A percentile compares a stretch with the other conserved stretches of the same genome.
Evolutionary conservation across 169 alveolate species (phyloP).

Genomic region (Eimeria necatrix): DNA sequence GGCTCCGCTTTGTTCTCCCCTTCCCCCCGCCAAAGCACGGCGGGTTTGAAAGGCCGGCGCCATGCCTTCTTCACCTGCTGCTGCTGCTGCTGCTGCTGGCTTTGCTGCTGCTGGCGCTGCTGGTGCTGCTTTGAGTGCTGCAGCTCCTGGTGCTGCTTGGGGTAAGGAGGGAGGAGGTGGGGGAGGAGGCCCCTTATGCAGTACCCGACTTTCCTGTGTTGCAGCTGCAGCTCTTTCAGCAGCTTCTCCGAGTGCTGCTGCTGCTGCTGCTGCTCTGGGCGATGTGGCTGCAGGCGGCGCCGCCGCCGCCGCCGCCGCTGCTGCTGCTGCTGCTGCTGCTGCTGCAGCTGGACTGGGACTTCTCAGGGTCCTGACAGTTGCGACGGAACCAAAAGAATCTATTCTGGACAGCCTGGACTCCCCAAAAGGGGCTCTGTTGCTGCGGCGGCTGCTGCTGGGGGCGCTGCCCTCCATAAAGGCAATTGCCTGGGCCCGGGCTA

Average conservation of each 20-base stretch:
- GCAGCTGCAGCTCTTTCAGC: background rate
- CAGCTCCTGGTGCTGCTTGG: background rate
- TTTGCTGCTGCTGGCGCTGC: background rate
- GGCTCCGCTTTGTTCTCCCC: no score
- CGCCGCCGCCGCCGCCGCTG: conserved; percentile 4
- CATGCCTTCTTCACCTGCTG: no score
- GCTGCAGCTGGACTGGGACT: conserved; percentile 47
- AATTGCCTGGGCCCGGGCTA: conserved; percentile 54
- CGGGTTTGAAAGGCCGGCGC: no score
- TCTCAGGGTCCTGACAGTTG: conserved; percentile 45
- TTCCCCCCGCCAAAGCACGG: no score
- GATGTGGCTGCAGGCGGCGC: background rate
- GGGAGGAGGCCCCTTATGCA: background rate
- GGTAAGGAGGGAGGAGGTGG: no score
- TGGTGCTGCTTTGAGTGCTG: background rate
- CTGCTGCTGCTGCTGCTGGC: conserved; percentile 18
- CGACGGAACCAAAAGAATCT: background rate
- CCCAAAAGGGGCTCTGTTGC: background rate
- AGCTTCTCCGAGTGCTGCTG: background rate
- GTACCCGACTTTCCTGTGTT: background rate
- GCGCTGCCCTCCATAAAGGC: conserved; percentile 65
- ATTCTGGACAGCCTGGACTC: conserved; percentile 14
- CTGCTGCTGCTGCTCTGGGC: background rate
- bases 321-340: background rate
- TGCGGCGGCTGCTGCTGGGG: background rate